Conservation (phyloP, 352 stramenopile genomes). For the Globisporangium orthogonon region DNA sequence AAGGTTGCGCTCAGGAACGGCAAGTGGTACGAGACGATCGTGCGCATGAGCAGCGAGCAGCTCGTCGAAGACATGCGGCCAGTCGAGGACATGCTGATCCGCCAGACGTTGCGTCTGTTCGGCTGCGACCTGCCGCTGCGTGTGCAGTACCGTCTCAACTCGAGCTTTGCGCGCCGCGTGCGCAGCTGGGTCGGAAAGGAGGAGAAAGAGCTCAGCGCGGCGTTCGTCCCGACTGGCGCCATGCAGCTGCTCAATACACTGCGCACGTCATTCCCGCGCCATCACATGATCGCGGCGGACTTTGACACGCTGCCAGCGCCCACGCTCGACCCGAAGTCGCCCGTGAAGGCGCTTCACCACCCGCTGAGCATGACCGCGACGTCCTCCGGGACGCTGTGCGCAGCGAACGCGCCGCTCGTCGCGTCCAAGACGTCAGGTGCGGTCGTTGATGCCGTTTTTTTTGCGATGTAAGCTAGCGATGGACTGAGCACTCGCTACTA, state of each 20-base stretch:
- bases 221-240: constrained; percentile 85
- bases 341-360: constrained; percentile 52
- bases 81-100: constrained; percentile 64
- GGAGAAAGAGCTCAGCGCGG: constrained; percentile 42
- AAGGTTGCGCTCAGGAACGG: constrained; percentile 75
- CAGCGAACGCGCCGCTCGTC: constrained; percentile 83
- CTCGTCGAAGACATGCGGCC: constrained; percentile 46
- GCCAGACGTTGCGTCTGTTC: constrained; percentile 65
- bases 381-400: constrained; percentile 56
- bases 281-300: constrained; percentile 85
- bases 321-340: constrained; percentile 40
- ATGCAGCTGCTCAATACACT: constrained; percentile 87
- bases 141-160: constrained; percentile 57
- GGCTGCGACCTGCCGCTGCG: constrained; percentile 65
- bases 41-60: constrained; percentile 24
- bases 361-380: constrained; percentile 60
- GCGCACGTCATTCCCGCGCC: constrained; percentile 63
- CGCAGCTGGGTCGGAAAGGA: constrained; percentile 45
- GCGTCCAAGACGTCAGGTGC: constrained; percentile 72
- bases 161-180: constrained; percentile 39
- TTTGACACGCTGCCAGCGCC: constrained; percentile 84
- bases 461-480: background rate
- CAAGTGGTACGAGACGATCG: constrained; percentile 73
- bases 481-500: background rate
- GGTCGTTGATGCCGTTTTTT: too few species aligned